Evolutionary conservation across 495 filamentous ascomycete species (phyloP).

Genomic region (Coniosporium apollinis): DNA sequence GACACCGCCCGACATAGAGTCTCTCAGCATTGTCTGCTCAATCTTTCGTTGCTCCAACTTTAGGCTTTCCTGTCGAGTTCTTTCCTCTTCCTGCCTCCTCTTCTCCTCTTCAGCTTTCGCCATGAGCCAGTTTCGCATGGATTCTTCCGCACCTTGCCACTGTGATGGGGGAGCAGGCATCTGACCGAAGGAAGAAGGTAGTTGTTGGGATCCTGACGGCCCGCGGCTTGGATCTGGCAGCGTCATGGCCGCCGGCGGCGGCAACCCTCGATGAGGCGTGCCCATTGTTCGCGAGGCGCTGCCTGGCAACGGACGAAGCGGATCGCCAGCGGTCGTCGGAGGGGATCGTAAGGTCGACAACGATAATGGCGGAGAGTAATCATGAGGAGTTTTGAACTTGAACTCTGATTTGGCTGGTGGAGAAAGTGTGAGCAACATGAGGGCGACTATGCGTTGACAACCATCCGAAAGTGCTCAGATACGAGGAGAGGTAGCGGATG

Average conservation of each 20-base stretch:
- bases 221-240: constrained; percentile 24
- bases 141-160: constrained; percentile 62
- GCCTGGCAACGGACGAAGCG: constrained; percentile 25
- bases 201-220: constrained; percentile 4
- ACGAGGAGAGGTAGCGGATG: no score
- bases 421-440: constrained; percentile 51
- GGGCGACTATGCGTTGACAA: no score
- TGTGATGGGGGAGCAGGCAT: constrained; percentile 54
- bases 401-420: constrained; percentile 41
- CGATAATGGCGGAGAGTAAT: constrained; percentile 43
- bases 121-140: constrained; percentile 64
- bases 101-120: constrained; percentile 77
- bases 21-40: constrained; percentile 69
- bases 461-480: no score
- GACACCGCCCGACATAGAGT: constrained; percentile 63
- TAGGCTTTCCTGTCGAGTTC: constrained; percentile 61
- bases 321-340: constrained; percentile 36
- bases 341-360: constrained; percentile 42
- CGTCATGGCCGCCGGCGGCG: constrained; percentile 57
- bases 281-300: constrained; percentile 36
- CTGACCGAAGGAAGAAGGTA: constrained; percentile 17
- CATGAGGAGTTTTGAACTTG: constrained; percentile 52
- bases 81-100: constrained; percentile 74
- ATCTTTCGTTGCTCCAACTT: constrained; percentile 67
- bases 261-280: constrained; percentile 58